A percentile compares a stretch with the other conserved stretches of the same genome.
phyloP scores from a whole-genome alignment of 768 basidiomycete species.

The Albatrellus ellisii region DNA sequence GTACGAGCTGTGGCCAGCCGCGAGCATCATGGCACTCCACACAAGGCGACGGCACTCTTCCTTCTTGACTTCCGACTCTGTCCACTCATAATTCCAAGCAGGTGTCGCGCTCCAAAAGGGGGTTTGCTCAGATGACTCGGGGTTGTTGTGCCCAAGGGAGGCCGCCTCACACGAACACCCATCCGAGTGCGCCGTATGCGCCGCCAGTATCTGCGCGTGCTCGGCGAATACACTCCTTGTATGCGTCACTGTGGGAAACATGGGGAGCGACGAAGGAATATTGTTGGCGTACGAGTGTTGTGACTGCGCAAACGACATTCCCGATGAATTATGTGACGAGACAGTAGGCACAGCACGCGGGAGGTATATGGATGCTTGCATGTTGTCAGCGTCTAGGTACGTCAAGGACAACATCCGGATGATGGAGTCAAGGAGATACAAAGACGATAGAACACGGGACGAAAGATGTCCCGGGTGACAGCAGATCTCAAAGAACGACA shows the following conservation, averaged over 20 bases:
- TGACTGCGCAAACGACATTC: no score
- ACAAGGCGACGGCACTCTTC: slow-evolving; percentile 63
- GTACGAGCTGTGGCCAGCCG: slow-evolving; percentile 53
- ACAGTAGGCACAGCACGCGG: slow-evolving; percentile 6
- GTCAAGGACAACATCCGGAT: slow-evolving; percentile 50
- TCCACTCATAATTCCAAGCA: slow-evolving; percentile 45
- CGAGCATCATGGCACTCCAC: slow-evolving; percentile 56
- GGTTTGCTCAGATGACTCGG: slow-evolving; percentile 34
- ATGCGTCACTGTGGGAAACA: not conserved
- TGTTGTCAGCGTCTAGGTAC: slow-evolving; percentile 43
- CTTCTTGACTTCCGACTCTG: slow-evolving; percentile 51
- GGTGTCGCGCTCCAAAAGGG: slow-evolving; percentile 55
- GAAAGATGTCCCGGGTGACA: slow-evolving; percentile 49
- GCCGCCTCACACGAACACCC: slow-evolving; percentile 36
- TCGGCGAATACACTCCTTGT: not conserved
- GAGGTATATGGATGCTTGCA: slow-evolving; percentile 5
- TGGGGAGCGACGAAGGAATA: not conserved
- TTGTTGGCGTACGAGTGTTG: not conserved
- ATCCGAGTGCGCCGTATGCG: slow-evolving; percentile 2
- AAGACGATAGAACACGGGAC: slow-evolving; percentile 39
- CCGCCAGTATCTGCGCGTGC: not conserved
- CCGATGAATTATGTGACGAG: slow-evolving; percentile 1
- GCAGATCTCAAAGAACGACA: slow-evolving; percentile 62
- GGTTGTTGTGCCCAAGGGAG: slow-evolving; percentile 39
- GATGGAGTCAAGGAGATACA: slow-evolving; percentile 54